Evolutionary conservation across 257 asterid genomes (phyloP), one percentile per base, ranked within the genome.

Genomic region (Plantago elongata): DNA sequence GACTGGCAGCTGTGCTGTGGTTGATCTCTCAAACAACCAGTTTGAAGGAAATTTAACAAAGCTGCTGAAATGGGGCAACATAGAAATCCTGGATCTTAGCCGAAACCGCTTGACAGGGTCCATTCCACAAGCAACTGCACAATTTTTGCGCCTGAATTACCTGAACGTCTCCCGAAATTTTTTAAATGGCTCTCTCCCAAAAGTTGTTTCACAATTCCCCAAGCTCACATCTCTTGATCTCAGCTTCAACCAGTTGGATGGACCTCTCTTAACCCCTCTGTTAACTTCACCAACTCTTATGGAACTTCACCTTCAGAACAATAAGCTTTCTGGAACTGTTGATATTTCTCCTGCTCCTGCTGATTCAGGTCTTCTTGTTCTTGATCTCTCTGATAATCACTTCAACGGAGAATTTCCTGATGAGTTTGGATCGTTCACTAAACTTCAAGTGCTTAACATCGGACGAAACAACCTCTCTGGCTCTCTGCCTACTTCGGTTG

Each of bases 11-110:
- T 87, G 91, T 75, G 77, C 71, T 1, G 84, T 85, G 3, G 48
- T 92, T 51, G 99, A 92, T 57, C 75, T 89, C 68, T 87, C 97
- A 5, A 79, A 62, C 30, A 92, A 92, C 78, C 84, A 76, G 37
- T 84, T 92, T 56, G 85, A 72, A 66, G 99, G 99, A 42, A 81
- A 82, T 47, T 73, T 92, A 51, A 74, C 87, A 4, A 72, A 86
- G 62, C 51, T 89, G 79, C 75, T 77, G 71, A 89, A 87, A 74
- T 92, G 97, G 99, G 99, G 78, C 34, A 84, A 85, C 71, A 64
- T 92, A 17, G 97, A 92, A 74, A 49, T 79, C 51, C 88, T 92
- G 54, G 97, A 92, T 76, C 88, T 89, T 54, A 89, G 99, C 73
- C 86, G 76, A 71, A 92, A 92, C 65, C 81, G 67, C 43, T 70